Conservation (phyloP, 2,329 filamentous ascomycete genomes). For the Fonsecaea nubica region DNA sequence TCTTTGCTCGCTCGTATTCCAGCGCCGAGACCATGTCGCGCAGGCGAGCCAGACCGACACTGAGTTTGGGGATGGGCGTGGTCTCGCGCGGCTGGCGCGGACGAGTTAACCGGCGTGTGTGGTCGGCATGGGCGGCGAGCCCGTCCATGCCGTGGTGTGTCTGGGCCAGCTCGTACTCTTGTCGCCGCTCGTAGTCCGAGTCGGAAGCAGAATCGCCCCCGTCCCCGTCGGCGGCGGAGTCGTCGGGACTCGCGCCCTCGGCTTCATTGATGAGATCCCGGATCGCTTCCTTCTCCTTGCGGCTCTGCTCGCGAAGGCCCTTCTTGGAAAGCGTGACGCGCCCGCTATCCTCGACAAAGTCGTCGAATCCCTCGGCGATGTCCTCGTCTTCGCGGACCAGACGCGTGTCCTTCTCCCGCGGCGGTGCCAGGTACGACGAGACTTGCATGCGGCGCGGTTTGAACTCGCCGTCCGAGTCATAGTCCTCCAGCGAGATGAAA, state of each 20-base stretch:
- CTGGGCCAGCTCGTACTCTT: conserved; percentile 86
- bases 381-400: conserved; percentile 88
- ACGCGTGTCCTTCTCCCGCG: conserved; percentile 72
- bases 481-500: conserved; percentile 51
- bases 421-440: conserved; percentile 42
- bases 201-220: conserved; percentile 51
- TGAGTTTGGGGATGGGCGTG: conserved; percentile 37
- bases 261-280: conserved; percentile 81
- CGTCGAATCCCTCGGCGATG: conserved; percentile 89
- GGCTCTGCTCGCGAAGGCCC: conserved; percentile 51
- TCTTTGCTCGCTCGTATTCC: conserved; percentile 30
- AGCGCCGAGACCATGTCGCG: conserved; percentile 34
- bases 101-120: conserved; percentile 29
- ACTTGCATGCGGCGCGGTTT: conserved; percentile 43
- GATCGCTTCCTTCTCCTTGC: conserved; percentile 70
- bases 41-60: conserved; percentile 33
- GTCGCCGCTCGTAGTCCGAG: conserved; percentile 67
- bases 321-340: conserved; percentile 77
- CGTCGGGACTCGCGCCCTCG: conserved; percentile 65
- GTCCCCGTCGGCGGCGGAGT: conserved; percentile 56
- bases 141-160: conserved; percentile 86
- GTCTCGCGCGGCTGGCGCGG: conserved; percentile 37
- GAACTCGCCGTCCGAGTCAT: conserved; percentile 40
- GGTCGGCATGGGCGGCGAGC: conserved; percentile 43
- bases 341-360: conserved; percentile 80